These are phyloP conservation scores for Erodium maritimum DNA, from an alignment of 345 rosid genomes.

Conservation along the genomic window DNA sequence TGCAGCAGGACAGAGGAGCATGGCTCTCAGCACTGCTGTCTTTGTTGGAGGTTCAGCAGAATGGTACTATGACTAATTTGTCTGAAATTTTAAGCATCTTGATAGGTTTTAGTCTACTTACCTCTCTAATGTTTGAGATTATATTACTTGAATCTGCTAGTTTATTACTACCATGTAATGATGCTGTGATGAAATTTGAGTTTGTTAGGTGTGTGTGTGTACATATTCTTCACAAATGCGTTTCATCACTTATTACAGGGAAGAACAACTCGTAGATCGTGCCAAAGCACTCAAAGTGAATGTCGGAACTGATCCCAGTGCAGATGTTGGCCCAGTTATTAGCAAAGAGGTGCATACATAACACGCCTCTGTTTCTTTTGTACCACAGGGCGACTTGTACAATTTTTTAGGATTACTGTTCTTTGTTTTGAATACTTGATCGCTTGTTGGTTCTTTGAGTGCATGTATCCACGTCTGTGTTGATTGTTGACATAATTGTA, in stretches of 20 bases:
- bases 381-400: background rate
- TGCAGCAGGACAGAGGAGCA: constrained; percentile 51
- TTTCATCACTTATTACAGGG: constrained; percentile 29
- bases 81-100: background rate
- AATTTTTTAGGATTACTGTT: background rate
- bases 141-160: background rate
- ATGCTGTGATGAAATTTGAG: background rate
- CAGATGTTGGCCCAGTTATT: constrained; percentile 57
- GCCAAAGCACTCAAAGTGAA: constrained; percentile 39
- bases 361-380: background rate
- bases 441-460: background rate
- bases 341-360: constrained; percentile 39
- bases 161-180: background rate
- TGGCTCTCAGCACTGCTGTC: constrained; percentile 31
- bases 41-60: constrained; percentile 42
- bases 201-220: constrained; percentile 2
- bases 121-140: background rate
- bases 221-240: constrained; percentile 1
- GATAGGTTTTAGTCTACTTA: background rate
- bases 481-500: background rate
- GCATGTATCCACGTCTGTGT: background rate
- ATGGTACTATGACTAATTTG: constrained; percentile 32
- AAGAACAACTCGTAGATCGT: constrained; percentile 37
- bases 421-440: background rate
- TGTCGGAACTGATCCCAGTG: constrained; percentile 42